Base-by-base conservation (phyloP, 2,329 filamentous ascomycete genomes). In the Penicillium psychrosexuale region DNA sequence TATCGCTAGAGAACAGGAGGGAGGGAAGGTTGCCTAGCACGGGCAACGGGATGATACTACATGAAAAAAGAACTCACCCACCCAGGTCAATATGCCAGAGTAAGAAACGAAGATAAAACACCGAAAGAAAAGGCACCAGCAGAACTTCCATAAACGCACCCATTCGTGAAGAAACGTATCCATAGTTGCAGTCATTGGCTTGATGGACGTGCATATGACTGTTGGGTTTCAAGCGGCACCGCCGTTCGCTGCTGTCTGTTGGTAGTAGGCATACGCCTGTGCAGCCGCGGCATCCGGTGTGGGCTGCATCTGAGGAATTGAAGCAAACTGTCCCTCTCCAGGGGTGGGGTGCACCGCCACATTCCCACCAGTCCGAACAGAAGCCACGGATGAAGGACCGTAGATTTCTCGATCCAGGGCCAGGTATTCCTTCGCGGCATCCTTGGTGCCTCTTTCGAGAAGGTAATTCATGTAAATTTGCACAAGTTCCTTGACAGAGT, bases 371-470 rank as follows among this genome's bases (percentile, higher is more conserved):
- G 66, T 69, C 55, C 72, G 69, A 40, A 65, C 61, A 36, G 66
- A 58, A 28, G 70, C 59, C 24, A 78, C 74, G 6, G 75, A 78
- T 3, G 66, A 61, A 5, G 77, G 75, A 1, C 94, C 94, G 71
- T 95, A 94, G 56, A 97, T 84, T 71, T 96, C 89, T 40, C 86
- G 84, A 69, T 99, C 93, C 34, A 97, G 78, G 56, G 82, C 78
- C 68, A 97, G 80, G 71, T 92, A 96, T 65, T 92, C 88, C 74
- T 91, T 90, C 77, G 95, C 93, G 2, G 90, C 84, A 31, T 92
- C 84, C 70, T 91, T 89, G 57, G 84, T 86, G 13, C 93, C 92
- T 51, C 89, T 82, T 64, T 95, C 87, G 60, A 96, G 84, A 34
- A 99, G 79, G 68, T 94, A 97, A 12, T 82, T 78, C 78, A 97